A percentile compares a stretch with the other conserved stretches of the same genome.
These are phyloP conservation scores for Yarrowia sp. DNA, from an alignment of 805 yeast genomes.

Conservation along the genomic window DNA sequence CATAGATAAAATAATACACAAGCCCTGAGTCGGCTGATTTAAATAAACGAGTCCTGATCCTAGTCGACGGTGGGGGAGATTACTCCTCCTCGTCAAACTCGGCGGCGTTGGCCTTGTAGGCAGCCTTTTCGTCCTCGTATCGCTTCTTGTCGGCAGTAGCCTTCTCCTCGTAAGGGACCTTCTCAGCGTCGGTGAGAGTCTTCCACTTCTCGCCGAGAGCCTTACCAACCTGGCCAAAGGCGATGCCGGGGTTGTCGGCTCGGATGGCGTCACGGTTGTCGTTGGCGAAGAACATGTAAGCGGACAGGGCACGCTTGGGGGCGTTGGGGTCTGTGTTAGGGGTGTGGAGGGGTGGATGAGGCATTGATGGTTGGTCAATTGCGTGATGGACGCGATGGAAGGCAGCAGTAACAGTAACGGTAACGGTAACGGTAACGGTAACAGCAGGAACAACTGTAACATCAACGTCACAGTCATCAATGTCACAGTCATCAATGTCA, in stretches of 20 bases:
- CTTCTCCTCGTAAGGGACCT: conserved; percentile 87
- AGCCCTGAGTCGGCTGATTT: conserved; percentile 33
- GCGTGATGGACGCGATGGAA: neutral
- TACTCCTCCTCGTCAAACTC: conserved; percentile 47
- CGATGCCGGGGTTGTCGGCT: conserved; percentile 94
- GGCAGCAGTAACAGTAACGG: neutral
- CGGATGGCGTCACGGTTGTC: conserved; percentile 96
- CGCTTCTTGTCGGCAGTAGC: conserved; percentile 97
- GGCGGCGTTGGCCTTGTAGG: conserved; percentile 55
- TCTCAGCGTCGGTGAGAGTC: conserved; percentile 81
- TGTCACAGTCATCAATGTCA: neutral
- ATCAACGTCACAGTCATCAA: neutral
- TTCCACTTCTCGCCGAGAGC: conserved; percentile 97
- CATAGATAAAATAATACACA: conserved; percentile 37
- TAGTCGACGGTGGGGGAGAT: conserved; percentile 22
- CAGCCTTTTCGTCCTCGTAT: conserved; percentile 95
- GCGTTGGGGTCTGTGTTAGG: conserved; percentile 69
- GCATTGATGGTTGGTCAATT: no score
- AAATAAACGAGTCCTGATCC: conserved; percentile 35
- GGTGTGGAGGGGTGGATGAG: no score
- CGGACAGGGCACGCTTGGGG: conserved; percentile 97
- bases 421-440: no score
- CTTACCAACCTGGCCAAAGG: conserved; percentile 93
- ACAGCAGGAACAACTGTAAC: no score
- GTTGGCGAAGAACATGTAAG: conserved; percentile 98